Conservation (phyloP, 2,329 filamentous ascomycete genomes). For the Talaromyces sp. region DNA sequence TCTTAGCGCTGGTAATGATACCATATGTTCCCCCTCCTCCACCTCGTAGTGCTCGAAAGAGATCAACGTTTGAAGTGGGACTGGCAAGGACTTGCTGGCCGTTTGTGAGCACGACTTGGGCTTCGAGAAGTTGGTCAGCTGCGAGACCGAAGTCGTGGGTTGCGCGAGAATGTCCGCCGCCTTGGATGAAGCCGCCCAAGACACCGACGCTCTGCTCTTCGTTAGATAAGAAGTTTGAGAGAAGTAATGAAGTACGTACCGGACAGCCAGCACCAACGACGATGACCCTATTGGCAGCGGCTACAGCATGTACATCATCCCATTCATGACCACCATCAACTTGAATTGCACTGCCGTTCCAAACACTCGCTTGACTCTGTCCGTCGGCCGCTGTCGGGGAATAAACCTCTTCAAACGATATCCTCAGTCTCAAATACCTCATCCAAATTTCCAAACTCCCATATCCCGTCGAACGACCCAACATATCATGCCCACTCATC, state of each 20-base stretch:
- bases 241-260: not conserved
- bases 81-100: slow-evolving; percentile 52
- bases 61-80: slow-evolving; percentile 31
- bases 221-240: not conserved
- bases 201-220: slow-evolving; percentile 54
- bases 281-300: slow-evolving; percentile 48
- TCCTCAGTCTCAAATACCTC: not conserved
- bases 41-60: slow-evolving; percentile 53
- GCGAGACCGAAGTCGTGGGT: slow-evolving; percentile 54
- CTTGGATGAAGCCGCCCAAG: slow-evolving; percentile 61
- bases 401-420: not conserved
- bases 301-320: slow-evolving; percentile 22
- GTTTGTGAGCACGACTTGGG: slow-evolving; percentile 54
- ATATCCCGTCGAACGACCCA: slow-evolving; percentile 13
- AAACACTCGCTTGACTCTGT: not conserved
- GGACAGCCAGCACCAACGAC: slow-evolving; percentile 53
- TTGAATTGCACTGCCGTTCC: slow-evolving; percentile 5
- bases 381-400: not conserved
- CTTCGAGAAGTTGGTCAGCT: slow-evolving; percentile 59
- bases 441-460: slow-evolving; percentile 13
- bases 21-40: slow-evolving; percentile 55
- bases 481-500: slow-evolving; percentile 20
- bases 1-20: slow-evolving; percentile 45
- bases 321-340: slow-evolving; percentile 5
- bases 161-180: slow-evolving; percentile 59